Evolutionary conservation across 805 yeast genomes (phyloP), one percentile per base, ranked within the genome.

Genomic region (Diddensiella santjacobensis): DNA sequence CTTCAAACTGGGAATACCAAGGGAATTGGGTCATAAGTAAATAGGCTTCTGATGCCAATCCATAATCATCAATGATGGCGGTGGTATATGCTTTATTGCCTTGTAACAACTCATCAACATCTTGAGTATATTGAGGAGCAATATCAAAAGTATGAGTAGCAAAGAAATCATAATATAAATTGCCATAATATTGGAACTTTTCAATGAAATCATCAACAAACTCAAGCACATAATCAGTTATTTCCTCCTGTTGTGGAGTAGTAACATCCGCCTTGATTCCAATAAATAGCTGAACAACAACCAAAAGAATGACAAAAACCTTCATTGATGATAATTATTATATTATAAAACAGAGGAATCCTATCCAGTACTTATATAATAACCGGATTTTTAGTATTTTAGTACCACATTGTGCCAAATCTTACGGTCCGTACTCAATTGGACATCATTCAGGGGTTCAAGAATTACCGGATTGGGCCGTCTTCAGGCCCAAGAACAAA

Each of bases 21-120:
- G 55, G 55, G 40, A 51, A 38, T 24, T 48, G 48, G 5, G 52
- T 51, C 36, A 46, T 45, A 22, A 51, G 35, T 18, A 43, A 29
- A 43, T 51, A 51, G 42, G 49, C 26, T 4, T 35, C 52, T 13
- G 55, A 40, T 10, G 42, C 52, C 3, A 51, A 23, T 4, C 44
- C 50, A 15, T 48, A 43, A 26, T 48, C 50, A 10, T 24, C 29
- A 4, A 22, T 18, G 23, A 51, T 29, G 10, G 46, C 31, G 2
- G 43, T 17, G 6, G 50, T 44, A 26, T 30, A 49, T 15, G 22
- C 43, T 20, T 43, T 47, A 18, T 49, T 51, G 4, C 47, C 55
- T 22, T 24, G 49, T 18, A 45, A 44, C 36, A 49, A 41, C 37
- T 46, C 45, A 38, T 47, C 47, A 10, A 46, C 31, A 19, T 45